These are phyloP conservation scores for Penicillium lividum DNA, from an alignment of 495 filamentous ascomycete species.

Conservation along the genomic window DNA sequence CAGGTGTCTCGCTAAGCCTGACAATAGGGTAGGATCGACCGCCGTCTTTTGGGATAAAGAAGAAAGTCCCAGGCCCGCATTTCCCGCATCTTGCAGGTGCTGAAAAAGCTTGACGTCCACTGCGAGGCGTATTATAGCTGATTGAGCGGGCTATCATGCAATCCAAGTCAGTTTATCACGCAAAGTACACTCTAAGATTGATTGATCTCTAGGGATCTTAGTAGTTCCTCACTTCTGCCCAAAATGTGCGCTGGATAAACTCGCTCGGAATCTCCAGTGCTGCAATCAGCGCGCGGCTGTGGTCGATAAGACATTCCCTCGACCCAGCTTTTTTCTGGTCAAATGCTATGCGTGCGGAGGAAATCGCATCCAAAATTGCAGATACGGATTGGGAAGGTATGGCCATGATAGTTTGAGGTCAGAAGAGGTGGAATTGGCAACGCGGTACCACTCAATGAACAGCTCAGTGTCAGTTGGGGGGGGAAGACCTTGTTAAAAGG, in stretches of 20 bases:
- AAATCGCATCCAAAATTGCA: slow-evolving; percentile 14
- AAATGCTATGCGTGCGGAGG: slow-evolving; percentile 22
- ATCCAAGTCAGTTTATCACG: neutral
- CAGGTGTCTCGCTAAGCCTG: slow-evolving; percentile 28
- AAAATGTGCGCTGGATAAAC: slow-evolving; percentile 40
- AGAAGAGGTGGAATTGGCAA: too few relatives aligned
- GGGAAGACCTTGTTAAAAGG: too few relatives aligned
- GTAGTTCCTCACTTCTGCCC: slow-evolving; percentile 37
- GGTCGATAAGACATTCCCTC: slow-evolving; percentile 36
- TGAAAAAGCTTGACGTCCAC: slow-evolving; percentile 40
- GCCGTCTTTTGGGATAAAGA: slow-evolving; percentile 29
- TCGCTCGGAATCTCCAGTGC: slow-evolving; percentile 39
- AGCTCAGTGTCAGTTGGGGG: too few relatives aligned
- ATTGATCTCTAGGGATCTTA: too few relatives aligned
- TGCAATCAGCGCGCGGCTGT: slow-evolving; percentile 32
- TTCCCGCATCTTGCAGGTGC: slow-evolving; percentile 28
- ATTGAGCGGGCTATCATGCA: slow-evolving; percentile 33
- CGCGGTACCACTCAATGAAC: too few relatives aligned
- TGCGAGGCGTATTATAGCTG: slow-evolving; percentile 37
- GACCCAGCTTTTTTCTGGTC: slow-evolving; percentile 34
- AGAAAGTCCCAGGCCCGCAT: slow-evolving; percentile 22
- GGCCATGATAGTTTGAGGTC: too few relatives aligned
- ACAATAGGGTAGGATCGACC: slow-evolving; percentile 27
- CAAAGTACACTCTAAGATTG: too few relatives aligned
- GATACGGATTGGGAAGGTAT: neutral